Conservation (phyloP, 2,329 filamentous ascomycete genomes). For the Venturia effusa region DNA sequence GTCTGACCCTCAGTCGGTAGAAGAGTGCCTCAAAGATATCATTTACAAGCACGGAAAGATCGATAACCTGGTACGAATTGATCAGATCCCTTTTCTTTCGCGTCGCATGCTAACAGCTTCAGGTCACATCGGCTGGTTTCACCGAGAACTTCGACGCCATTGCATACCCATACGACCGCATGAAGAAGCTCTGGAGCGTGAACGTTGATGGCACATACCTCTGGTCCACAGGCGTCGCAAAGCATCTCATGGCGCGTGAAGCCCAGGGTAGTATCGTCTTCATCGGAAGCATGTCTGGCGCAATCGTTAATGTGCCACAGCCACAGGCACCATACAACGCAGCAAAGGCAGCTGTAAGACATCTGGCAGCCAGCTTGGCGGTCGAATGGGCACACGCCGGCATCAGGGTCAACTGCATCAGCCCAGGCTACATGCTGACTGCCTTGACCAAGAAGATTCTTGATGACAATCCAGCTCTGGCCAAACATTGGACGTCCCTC, state of each 20-base stretch:
- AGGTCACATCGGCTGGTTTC: slow-evolving; percentile 76
- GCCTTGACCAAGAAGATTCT: slow-evolving; percentile 89
- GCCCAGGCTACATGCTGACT: slow-evolving; percentile 92
- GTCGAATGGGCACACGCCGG: slow-evolving; percentile 86
- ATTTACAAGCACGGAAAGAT: slow-evolving; percentile 66
- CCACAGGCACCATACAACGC: slow-evolving; percentile 90
- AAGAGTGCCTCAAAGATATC: slow-evolving; percentile 59
- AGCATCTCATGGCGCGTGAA: slow-evolving; percentile 77
- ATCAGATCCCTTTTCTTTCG: background rate
- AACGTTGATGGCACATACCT: slow-evolving; percentile 91
- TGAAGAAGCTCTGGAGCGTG: slow-evolving; percentile 88
- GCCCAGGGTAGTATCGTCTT: slow-evolving; percentile 77
- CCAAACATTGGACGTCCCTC: slow-evolving; percentile 80
- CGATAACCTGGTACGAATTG: slow-evolving; percentile 66
- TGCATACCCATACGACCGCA: slow-evolving; percentile 79
- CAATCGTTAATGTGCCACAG: slow-evolving; percentile 91
- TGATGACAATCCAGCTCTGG: slow-evolving; percentile 82
- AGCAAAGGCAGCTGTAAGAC: slow-evolving; percentile 82
- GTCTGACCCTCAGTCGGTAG: slow-evolving; percentile 67
- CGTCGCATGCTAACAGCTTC: background rate
- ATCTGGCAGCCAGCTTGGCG: slow-evolving; percentile 75
- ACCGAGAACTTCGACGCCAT: slow-evolving; percentile 92
- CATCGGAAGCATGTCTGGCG: slow-evolving; percentile 89
- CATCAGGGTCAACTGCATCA: slow-evolving; percentile 92
- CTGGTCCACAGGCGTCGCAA: slow-evolving; percentile 73